Evolutionary conservation across 1,139 yeast genomes (phyloP).

Genomic region (Blastobotrys buckinghamii): DNA sequence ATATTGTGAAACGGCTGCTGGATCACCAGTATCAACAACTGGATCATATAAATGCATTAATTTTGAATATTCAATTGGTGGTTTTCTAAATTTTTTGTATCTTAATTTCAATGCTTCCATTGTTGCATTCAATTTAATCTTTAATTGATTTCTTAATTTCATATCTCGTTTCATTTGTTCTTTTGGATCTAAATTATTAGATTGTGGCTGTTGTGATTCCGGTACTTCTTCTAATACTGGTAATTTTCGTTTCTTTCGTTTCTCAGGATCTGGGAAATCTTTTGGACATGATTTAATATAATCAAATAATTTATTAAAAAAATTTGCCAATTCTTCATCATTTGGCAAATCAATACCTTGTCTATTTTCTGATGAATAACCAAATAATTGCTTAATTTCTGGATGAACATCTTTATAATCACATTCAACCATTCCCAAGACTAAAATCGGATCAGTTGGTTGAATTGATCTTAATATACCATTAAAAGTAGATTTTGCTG

Average conservation of each 20-base stretch:
- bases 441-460: conserved; percentile 66
- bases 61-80: conserved; percentile 71
- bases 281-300: conserved; percentile 65
- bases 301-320: conserved; percentile 49
- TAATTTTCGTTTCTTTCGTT: conserved; percentile 35
- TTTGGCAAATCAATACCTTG: conserved; percentile 44
- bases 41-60: conserved; percentile 70
- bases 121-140: conserved; percentile 76
- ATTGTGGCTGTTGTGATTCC: too few species aligned
- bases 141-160: conserved; percentile 74
- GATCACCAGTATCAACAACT: conserved; percentile 10
- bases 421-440: conserved; percentile 70
- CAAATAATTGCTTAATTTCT: conserved; percentile 45
- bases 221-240: conserved; percentile 42
- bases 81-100: conserved; percentile 85
- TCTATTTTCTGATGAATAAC: conserved; percentile 44
- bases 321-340: conserved; percentile 43
- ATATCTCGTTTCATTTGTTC: conserved; percentile 67
- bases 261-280: conserved; percentile 37
- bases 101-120: conserved; percentile 86
- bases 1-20: conserved; percentile 27
- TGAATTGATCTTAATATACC: conserved; percentile 63
- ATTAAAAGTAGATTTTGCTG: conserved; percentile 66
- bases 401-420: conserved; percentile 36
- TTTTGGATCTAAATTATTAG: conserved; percentile 17